Base-by-base conservation (phyloP, 345 rosid species). In the Euclidium syriacum region DNA sequence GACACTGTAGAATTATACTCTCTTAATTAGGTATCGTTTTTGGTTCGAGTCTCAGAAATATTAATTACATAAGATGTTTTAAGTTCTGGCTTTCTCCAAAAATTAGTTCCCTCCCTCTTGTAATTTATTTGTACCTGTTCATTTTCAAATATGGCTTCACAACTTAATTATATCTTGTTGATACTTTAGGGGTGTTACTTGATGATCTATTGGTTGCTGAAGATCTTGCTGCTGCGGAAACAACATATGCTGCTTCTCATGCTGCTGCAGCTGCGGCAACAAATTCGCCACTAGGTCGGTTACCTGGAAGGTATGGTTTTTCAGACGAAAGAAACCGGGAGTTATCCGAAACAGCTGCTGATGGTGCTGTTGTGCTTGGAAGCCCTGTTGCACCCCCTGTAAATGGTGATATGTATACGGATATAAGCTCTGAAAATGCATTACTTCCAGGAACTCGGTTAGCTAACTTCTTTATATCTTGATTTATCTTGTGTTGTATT, bases 191-290 rank as follows among this genome's bases (percentile, higher is more conserved):
- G 49, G 95, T 87, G 64, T 73, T 90, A 79, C 92, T 90, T 52
- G 97, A 87, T 85, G 97, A 87, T 75, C 77, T 90, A 52, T 90
- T 90, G 77, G 95, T 85, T 75, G 91, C 97, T 75, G 97, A 90
- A 71, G 97, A 90, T 73, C 82, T 83, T 48, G 91, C 90, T 53
- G 86, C 92, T 50, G 92, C 87, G 53, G 97, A 90, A 73, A 85
- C 95, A 30, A 85, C 95, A 34, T 71, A 69, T 70, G 83, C 94
- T 70, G 96, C 86, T 51, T 88, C 96, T 44, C 96, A 82, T 76
- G 90, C 95, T 74, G 95, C 88, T 22, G 96, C 88, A 62, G 82
- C 96, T 43, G 90, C 90, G 62, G 91, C 87, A 38, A 80, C 89
- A 27, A 86, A 73, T 80, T 33, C 68, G 17, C 80, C 71, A 62